Base-by-base conservation (phyloP, 768 basidiomycete species). In the Lactarius evosmus region DNA sequence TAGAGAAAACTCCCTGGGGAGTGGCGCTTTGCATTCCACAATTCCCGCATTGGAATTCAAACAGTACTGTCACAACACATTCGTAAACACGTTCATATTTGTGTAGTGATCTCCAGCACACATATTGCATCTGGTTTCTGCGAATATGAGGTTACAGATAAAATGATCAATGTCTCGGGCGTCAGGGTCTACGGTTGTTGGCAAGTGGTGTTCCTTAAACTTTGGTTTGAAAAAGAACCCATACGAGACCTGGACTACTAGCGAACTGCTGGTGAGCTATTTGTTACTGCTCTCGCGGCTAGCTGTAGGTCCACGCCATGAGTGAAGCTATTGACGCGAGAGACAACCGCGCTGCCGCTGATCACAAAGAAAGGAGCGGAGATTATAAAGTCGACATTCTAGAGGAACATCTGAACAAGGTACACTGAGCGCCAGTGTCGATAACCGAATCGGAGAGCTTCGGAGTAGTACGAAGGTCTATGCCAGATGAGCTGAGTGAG, bases 121-220 rank as follows among this genome's bases (percentile, higher is more conserved):
- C 33, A 29, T 16, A 56, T 57, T 16, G 4, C 22, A 9, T 82
- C 80, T 29, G 80, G 70, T 11, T 58, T 61, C 16, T 70, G 53
- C 58, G 82, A 68, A 77, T 79, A 82, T 19, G 61, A 51, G 1
- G 4, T 11, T 5, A 46, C 44, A 44, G n/a, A 22, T 46, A 25
- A 22, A 46, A 46, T 11, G n/a, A 11, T 7, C 41, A 11, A 22
- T 12, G 44, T 4, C 44, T 46, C 44, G 19, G 44, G 22, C 22
- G 4, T 46, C 44, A n/a, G 22, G 22, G 8, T 22, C 11, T 12
- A 46, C 11, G 44, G 44, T 25, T 41, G 7, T 7, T n/a, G 9
- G 16, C 36, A 36, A 41, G 40, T 22, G n/a, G n/a, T 44, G 44
- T 46, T 14, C 12, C 11, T 46, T 9, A 46, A 46, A 12, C 11